Conservation (phyloP, 768 basidiomycete genomes). For the Psilocybe azurescens region DNA sequence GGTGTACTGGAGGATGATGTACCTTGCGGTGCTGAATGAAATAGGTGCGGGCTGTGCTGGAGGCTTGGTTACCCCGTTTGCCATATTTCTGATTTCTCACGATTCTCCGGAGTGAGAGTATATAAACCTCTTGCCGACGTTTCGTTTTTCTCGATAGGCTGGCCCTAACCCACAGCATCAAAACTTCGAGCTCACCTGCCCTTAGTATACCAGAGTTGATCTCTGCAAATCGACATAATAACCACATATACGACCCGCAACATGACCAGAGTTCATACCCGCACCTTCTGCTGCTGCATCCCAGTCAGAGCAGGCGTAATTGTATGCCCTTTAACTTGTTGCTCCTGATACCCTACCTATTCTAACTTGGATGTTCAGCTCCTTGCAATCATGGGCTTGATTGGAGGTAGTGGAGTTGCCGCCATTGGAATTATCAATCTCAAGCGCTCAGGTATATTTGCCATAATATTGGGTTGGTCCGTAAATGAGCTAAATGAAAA, state of each 20-base stretch:
- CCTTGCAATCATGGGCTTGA: constrained; percentile 48
- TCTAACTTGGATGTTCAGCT: constrained; percentile 30
- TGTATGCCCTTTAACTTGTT: constrained; percentile 32
- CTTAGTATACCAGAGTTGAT: constrained; percentile 33
- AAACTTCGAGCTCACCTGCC: constrained; percentile 19
- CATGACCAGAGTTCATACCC: constrained; percentile 42
- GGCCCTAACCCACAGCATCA: constrained; percentile 44
- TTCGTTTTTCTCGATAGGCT: constrained; percentile 41
- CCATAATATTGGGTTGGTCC: not conserved
- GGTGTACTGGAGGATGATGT: not conserved
- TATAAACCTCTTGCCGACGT: constrained; percentile 37
- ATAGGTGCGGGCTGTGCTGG: constrained; percentile 15
- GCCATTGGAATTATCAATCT: constrained; percentile 43
- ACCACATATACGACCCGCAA: constrained; percentile 17
- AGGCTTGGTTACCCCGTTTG: constrained; percentile 15
- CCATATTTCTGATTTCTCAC: constrained; percentile 26
- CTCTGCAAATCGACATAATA: constrained; percentile 25
- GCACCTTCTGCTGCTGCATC: constrained; percentile 57
- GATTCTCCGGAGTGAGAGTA: constrained; percentile 20
- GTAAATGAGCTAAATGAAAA: constrained; percentile 1
- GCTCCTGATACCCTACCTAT: not conserved
- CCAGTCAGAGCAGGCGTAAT: constrained; percentile 54
- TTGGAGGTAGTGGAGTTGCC: constrained; percentile 46
- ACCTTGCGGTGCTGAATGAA: not conserved
- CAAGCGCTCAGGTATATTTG: constrained; percentile 31